Evolutionary conservation across 2,329 filamentous ascomycete species (phyloP).

Genomic region (Beauveria sp.): DNA sequence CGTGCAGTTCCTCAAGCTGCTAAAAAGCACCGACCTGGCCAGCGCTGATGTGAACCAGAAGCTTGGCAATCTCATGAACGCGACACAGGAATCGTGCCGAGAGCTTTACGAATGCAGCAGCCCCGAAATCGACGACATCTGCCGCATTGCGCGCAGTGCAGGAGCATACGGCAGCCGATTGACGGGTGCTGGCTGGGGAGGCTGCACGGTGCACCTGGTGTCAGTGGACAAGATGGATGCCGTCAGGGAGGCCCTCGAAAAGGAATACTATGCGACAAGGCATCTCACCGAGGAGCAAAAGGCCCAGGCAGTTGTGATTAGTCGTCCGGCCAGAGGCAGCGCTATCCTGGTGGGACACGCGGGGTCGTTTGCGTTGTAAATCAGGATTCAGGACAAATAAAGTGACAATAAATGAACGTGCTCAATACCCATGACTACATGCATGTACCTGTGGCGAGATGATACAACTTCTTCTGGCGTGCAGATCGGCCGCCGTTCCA

Average conservation of each 20-base stretch:
- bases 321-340: constrained; percentile 72
- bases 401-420: not conserved
- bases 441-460: not conserved
- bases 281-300: constrained; percentile 61
- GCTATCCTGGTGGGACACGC: constrained; percentile 21
- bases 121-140: constrained; percentile 85
- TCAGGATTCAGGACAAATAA: not conserved
- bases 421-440: not conserved
- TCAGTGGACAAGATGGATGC: constrained; percentile 72
- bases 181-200: constrained; percentile 94
- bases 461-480: not conserved
- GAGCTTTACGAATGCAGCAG: constrained; percentile 88
- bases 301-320: constrained; percentile 76
- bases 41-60: constrained; percentile 52
- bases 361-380: constrained; percentile 25
- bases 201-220: constrained; percentile 89
- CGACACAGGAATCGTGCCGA: constrained; percentile 80
- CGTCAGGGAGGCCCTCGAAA: constrained; percentile 69
- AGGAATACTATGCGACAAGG: constrained; percentile 72
- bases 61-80: constrained; percentile 79
- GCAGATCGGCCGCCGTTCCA: not conserved
- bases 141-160: constrained; percentile 65
- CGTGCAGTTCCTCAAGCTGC: constrained; percentile 69
- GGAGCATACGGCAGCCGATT: constrained; percentile 79
- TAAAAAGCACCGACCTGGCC: constrained; percentile 44